Evolutionary conservation across 768 basidiomycete genomes (phyloP), one percentile per base, ranked within the genome.

Genomic region (Lactarius akahatsu): DNA sequence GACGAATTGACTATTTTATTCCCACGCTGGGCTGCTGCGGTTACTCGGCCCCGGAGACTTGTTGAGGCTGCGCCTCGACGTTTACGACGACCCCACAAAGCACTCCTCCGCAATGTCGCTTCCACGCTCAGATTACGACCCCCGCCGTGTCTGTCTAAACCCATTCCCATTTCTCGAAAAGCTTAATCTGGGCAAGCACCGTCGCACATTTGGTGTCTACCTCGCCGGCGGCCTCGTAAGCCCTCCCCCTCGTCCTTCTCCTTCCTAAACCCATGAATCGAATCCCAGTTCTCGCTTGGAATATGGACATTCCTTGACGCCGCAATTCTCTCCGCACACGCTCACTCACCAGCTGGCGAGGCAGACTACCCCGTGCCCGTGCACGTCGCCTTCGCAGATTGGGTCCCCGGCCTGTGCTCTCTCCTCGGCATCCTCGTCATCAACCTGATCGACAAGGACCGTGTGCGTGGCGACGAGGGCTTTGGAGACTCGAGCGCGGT

Each of bases 221-320:
- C 79, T 94, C 63, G 91, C 95, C 1, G 96, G 96, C 50, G 96
- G 88, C 58, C 80, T 99, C 69, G 96, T 98, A 74, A 69, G 94
- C 85, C 61, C 4, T 18, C 30, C 30, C 13, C 61, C 52, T 61
- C 61, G n/a, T 66, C 63, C n/a, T 38, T 67, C 56, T 23, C 26
- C 59, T 34, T 61, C 11, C 34, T 28, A n/a, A 52, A 13, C 38
- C 15, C 38, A 40, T 34, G 30, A 30, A 30, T 9, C 36, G 36
- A 38, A 40, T 15, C 18, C n/a, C 73, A 96, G 96, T 98, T 98
- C 76, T 92, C 95, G 0, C 79, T 98, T 23, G 96, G 94, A 34
- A 93, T 92, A 76, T 98, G 96, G 94, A 84, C 90, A 4, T 95
- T 99, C 78, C 80, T 98, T 63, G 96, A 98, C 72, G 96, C 97